A percentile compares a stretch with the other conserved stretches of the same genome.
These are phyloP conservation scores for Babesia divergens DNA, from an alignment of 169 alveolate genomes.

Conservation along the genomic window DNA sequence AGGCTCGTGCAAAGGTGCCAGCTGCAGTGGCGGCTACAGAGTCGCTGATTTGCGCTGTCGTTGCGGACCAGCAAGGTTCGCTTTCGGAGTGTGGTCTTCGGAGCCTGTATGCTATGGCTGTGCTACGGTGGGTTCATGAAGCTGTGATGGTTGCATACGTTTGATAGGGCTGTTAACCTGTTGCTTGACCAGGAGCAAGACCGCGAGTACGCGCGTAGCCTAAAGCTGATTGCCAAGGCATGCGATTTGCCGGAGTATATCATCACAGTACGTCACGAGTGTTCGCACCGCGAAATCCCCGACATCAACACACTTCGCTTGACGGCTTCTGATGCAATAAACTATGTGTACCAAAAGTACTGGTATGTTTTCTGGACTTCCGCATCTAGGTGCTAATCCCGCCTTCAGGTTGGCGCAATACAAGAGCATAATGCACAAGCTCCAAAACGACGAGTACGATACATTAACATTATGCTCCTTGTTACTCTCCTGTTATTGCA, in stretches of 20 bases:
- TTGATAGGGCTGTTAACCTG: slow-evolving; percentile 52
- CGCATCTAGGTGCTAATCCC: background rate
- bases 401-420: slow-evolving; percentile 33
- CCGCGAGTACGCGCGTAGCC: slow-evolving; percentile 52
- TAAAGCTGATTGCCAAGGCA: slow-evolving; percentile 35
- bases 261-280: slow-evolving; percentile 40
- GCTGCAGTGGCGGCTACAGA: slow-evolving; percentile 59
- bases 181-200: slow-evolving; percentile 63
- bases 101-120: slow-evolving; percentile 55
- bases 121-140: slow-evolving; percentile 13
- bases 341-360: slow-evolving; percentile 51
- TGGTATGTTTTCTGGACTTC: slow-evolving; percentile 26
- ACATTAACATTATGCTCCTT: slow-evolving; percentile 5
- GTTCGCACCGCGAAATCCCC: slow-evolving; percentile 61
- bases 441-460: slow-evolving; percentile 16
- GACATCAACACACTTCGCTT: slow-evolving; percentile 45
- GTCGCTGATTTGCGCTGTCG: slow-evolving; percentile 30
- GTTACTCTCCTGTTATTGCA: background rate
- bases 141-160: background rate
- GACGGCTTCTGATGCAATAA: slow-evolving; percentile 27
- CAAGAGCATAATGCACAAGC: slow-evolving; percentile 19
- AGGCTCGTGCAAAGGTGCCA: slow-evolving; percentile 53
- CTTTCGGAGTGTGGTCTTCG: slow-evolving; percentile 5
- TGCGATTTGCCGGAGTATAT: slow-evolving; percentile 53
- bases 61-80: slow-evolving; percentile 29